Conservation (phyloP, 305 asterid genomes). For the Fraxinus ornus region DNA sequence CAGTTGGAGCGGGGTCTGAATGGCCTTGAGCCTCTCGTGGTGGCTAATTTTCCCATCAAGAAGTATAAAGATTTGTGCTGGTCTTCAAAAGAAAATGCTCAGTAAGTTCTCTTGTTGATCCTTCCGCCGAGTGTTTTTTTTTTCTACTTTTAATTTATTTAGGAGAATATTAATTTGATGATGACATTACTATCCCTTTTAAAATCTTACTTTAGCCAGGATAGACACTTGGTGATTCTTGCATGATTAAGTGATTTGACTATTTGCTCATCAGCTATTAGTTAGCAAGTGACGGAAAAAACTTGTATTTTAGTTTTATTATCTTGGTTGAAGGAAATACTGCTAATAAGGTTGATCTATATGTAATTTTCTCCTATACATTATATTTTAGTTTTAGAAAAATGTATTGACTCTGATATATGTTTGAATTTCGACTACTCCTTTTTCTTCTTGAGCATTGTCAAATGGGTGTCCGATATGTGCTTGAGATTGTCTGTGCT, state of each 20-base stretch:
- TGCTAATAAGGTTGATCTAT: neutral
- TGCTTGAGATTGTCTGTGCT: neutral
- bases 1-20: slow-evolving; percentile 82
- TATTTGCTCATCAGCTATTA: neutral
- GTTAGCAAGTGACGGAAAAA: neutral
- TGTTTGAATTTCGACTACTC: neutral
- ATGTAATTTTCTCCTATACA: neutral
- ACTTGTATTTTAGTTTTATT: neutral
- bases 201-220: neutral
- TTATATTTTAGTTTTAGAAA: neutral
- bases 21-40: slow-evolving; percentile 65
- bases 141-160: neutral
- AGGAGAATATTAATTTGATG: neutral
- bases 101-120: slow-evolving; percentile 74
- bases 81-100: slow-evolving; percentile 56
- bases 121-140: neutral
- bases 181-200: neutral
- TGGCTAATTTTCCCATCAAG: slow-evolving; percentile 66
- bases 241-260: neutral
- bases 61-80: slow-evolving; percentile 63
- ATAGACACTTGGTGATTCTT: neutral
- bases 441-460: neutral
- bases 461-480: neutral
- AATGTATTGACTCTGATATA: neutral
- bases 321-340: neutral